These are phyloP conservation scores for Allantophomopsis cytisporea DNA, from an alignment of 2,329 filamentous ascomycete genomes.

Conservation along the genomic window DNA sequence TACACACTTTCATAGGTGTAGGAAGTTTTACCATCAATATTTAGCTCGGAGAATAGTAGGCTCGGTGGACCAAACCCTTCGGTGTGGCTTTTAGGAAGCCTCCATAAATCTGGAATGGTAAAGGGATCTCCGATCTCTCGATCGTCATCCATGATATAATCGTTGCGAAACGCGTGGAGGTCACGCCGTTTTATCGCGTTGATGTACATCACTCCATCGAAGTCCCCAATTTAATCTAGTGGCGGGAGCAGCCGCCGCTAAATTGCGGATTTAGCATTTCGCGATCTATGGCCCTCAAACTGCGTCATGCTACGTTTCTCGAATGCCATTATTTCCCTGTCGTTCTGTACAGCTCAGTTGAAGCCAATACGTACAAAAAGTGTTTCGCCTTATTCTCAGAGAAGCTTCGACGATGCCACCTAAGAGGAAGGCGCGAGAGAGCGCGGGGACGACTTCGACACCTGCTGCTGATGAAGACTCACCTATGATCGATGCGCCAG, in stretches of 20 bases:
- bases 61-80: conserved; percentile 13
- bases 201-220: neutral
- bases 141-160: conserved; percentile 22
- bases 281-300: no score
- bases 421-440: conserved; percentile 49
- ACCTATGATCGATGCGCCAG: conserved; percentile 44
- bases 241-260: conserved; percentile 4
- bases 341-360: no score
- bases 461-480: conserved; percentile 41
- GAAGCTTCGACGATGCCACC: conserved; percentile 41
- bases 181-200: neutral
- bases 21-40: conserved; percentile 11
- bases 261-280: no score
- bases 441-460: conserved; percentile 41
- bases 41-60: conserved; percentile 16
- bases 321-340: no score
- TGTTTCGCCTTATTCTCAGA: neutral
- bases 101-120: conserved; percentile 47
- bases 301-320: no score
- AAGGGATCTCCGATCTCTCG: conserved; percentile 39
- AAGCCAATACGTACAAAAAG: neutral
- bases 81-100: conserved; percentile 33
- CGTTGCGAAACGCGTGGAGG: conserved; percentile 5
- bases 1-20: no score
- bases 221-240: no score